A percentile compares a stretch with the other conserved stretches of the same genome.
Evolutionary conservation across 768 basidiomycete species (phyloP).

Genomic region (Trametes maxima): DNA sequence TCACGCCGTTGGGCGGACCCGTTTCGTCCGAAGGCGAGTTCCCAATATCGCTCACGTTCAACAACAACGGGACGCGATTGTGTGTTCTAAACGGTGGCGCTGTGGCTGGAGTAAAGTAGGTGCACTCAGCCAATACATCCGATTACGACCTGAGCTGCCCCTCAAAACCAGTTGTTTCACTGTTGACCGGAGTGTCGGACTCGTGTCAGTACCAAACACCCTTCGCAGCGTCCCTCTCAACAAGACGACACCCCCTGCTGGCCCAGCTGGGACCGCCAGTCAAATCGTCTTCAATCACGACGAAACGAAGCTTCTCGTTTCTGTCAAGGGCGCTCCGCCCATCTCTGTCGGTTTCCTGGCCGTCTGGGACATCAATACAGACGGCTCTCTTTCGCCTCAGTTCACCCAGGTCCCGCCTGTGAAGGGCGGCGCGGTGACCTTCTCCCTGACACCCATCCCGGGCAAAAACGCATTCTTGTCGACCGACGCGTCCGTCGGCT

Average conservation of each 20-base stretch:
- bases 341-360: slow-evolving; percentile 48
- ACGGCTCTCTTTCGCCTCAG: slow-evolving; percentile 47
- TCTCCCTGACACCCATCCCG: slow-evolving; percentile 43
- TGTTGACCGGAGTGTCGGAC: slow-evolving; percentile 45
- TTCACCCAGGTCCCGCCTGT: slow-evolving; percentile 40
- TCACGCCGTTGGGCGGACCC: slow-evolving; percentile 27
- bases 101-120: slow-evolving; percentile 44
- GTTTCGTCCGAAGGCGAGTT: slow-evolving; percentile 31
- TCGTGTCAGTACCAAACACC: slow-evolving; percentile 43
- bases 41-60: slow-evolving; percentile 30
- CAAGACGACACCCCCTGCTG: slow-evolving; percentile 53
- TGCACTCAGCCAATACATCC: not conserved
- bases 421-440: slow-evolving; percentile 48
- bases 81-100: slow-evolving; percentile 45
- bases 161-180: slow-evolving; percentile 42
- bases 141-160: not conserved
- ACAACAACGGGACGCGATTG: slow-evolving; percentile 13
- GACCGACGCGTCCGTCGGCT: slow-evolving; percentile 33
- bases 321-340: slow-evolving; percentile 51
- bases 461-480: slow-evolving; percentile 33
- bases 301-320: slow-evolving; percentile 45
- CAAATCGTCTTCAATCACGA: slow-evolving; percentile 53
- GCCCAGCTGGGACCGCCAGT: slow-evolving; percentile 47
- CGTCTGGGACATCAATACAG: slow-evolving; percentile 47
- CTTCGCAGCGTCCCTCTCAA: slow-evolving; percentile 46